These are phyloP conservation scores for Aspergillus viridinutans DNA, from an alignment of 2,329 filamentous ascomycete species.

Conservation along the genomic window DNA sequence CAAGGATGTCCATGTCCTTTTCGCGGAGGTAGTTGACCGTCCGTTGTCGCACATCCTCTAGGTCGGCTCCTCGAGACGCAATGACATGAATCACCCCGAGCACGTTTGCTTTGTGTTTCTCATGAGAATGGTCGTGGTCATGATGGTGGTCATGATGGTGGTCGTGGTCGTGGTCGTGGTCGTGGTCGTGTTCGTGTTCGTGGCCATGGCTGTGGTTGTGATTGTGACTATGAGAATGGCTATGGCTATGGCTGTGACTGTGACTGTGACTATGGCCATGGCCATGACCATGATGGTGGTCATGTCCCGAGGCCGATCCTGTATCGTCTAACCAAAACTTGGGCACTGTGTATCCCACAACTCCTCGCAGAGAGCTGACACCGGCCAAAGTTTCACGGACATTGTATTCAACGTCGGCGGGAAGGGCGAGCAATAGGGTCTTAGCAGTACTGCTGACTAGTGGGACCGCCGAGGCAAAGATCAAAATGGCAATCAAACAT, in stretches of 20 bases:
- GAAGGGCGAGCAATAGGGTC: constrained; percentile 76
- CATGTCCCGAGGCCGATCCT: constrained; percentile 35
- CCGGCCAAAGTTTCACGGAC: constrained; percentile 82
- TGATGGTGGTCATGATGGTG: constrained; percentile 15
- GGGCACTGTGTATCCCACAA: constrained; percentile 78
- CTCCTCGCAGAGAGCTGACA: constrained; percentile 74
- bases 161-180: constrained; percentile 22
- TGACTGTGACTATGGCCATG: constrained; percentile 27
- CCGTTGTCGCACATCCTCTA: constrained; percentile 80
- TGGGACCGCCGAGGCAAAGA: constrained; percentile 86
- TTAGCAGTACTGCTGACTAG: constrained; percentile 81
- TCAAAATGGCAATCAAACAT: constrained; percentile 86
- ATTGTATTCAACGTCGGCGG: constrained; percentile 79
- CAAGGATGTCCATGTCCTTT: constrained; percentile 72
- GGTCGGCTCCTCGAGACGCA: constrained; percentile 64
- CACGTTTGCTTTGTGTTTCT: constrained; percentile 41
- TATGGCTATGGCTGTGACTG: constrained; percentile 25
- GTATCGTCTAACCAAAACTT: constrained; percentile 89
- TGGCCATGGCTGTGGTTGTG: constrained; percentile 26
- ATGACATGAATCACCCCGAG: constrained; percentile 84
- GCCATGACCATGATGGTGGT: constrained; percentile 36
- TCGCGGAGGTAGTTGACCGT: constrained; percentile 66
- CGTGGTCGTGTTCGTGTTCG: constrained; percentile 23
- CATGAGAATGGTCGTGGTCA: constrained; percentile 17
- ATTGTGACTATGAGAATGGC: constrained; percentile 27